Percentiles rank a stretch among this genome's conserved stretches.
Evolutionary conservation across 352 stramenopile genomes (phyloP).

Genomic region (Globisporangium irregulare): DNA sequence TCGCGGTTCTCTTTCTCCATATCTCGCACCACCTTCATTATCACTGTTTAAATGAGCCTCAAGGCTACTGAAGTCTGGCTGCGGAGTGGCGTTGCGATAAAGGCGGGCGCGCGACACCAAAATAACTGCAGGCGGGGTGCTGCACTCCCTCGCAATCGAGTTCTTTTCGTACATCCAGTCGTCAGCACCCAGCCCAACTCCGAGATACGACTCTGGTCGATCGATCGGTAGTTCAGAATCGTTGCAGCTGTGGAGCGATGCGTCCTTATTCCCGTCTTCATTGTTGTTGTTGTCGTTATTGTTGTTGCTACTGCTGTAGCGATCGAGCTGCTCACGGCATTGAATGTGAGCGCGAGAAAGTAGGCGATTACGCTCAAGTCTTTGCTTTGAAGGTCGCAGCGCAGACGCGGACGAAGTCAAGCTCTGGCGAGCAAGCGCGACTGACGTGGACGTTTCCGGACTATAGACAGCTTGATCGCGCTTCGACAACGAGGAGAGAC

Average conservation of each 20-base stretch:
- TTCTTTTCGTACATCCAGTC: constrained; percentile 11
- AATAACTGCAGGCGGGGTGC: background rate
- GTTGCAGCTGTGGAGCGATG: background rate
- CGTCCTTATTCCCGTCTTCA: constrained; percentile 7
- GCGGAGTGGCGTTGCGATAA: constrained; percentile 26
- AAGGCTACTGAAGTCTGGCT: constrained; percentile 23
- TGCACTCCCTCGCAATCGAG: background rate
- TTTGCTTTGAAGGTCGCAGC: constrained; percentile 40
- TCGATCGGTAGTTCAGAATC: background rate
- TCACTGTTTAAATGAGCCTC: background rate
- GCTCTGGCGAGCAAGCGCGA: constrained; percentile 9
- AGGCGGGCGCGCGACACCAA: constrained; percentile 28
- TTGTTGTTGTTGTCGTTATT: constrained; percentile 15
- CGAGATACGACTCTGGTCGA: background rate
- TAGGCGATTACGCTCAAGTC: constrained; percentile 10
- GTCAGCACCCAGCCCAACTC: background rate
- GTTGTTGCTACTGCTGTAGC: constrained; percentile 6
- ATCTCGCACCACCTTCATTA: background rate
- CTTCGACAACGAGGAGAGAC: constrained; percentile 4
- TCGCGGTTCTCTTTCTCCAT: background rate
- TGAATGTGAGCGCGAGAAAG: constrained; percentile 16
- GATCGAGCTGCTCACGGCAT: constrained; percentile 6
- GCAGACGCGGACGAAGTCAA: constrained; percentile 50
- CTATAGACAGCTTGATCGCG: background rate
- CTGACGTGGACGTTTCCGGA: background rate